Percentiles rank a stretch among this genome's conserved stretches.
Evolutionary conservation across 768 basidiomycete species (phyloP).

Genomic region (Heimioporus sp.): DNA sequence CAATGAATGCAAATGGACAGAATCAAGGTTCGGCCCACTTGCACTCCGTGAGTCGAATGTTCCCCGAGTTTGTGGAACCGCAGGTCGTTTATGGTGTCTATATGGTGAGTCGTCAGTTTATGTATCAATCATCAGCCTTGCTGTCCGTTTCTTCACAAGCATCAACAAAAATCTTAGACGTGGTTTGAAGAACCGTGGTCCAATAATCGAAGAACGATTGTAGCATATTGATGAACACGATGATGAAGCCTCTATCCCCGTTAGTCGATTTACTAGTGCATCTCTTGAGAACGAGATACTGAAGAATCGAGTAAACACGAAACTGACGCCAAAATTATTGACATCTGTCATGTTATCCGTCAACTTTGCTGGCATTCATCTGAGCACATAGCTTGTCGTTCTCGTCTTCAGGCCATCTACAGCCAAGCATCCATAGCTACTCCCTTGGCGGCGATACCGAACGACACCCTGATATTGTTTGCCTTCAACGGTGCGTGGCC

Average conservation of each 20-base stretch:
- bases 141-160: constrained; percentile 11
- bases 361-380: constrained; percentile 22
- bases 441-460: no score
- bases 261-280: background rate
- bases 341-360: constrained; percentile 5
- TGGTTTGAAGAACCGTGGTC: constrained; percentile 15
- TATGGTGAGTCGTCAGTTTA: no score
- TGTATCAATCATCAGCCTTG: constrained; percentile 8
- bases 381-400: no score
- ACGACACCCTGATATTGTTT: no score
- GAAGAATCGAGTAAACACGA: constrained; percentile 17
- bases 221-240: background rate
- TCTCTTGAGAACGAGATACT: constrained; percentile 33
- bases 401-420: no score
- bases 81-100: no score
- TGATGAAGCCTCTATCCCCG: constrained; percentile 1
- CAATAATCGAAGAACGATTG: constrained; percentile 29
- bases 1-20: no score
- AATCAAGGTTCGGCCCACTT: no score
- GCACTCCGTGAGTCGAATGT: no score
- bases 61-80: no score
- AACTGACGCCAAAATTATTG: constrained; percentile 21
- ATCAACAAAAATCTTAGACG: background rate
- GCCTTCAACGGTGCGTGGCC: no score
- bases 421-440: no score